Evolutionary conservation across 306 rosid species (phyloP).

Genomic region (Prunus mongolica): DNA sequence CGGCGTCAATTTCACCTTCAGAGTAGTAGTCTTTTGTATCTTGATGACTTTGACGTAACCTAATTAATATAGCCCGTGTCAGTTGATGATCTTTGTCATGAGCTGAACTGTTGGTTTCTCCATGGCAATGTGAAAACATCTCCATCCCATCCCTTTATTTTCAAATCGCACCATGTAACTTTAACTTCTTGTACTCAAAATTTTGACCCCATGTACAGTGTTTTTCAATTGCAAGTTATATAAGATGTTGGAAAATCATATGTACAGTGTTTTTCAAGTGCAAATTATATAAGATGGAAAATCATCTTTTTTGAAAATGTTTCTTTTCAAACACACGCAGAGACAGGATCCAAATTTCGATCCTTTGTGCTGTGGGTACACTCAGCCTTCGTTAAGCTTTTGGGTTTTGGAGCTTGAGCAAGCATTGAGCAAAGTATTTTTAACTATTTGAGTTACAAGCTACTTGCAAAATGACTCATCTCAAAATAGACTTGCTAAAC

Average conservation of each 20-base stretch:
- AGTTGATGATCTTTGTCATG: constrained; percentile 26
- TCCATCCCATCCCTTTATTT: constrained; percentile 16
- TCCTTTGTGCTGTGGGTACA: too few species aligned
- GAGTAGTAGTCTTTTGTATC: constrained; percentile 20
- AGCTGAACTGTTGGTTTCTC: constrained; percentile 14
- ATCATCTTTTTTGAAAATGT: background rate
- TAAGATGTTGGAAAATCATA: background rate
- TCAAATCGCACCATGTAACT: background rate
- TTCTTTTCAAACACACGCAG: background rate
- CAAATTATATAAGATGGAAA: background rate
- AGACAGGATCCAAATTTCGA: background rate
- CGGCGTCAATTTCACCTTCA: constrained; percentile 29
- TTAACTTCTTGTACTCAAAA: too few species aligned
- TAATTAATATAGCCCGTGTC: constrained; percentile 21
- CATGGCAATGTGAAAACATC: constrained; percentile 30
- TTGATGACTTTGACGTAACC: constrained; percentile 28
- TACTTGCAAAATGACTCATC: too few species aligned
- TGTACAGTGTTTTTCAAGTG: background rate
- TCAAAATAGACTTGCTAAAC: too few species aligned
- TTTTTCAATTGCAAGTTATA: background rate
- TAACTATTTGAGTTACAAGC: too few species aligned
- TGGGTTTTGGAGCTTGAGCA: too few species aligned
- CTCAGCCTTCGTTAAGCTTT: too few species aligned
- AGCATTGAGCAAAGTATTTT: too few species aligned
- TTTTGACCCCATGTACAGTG: background rate